Evolutionary conservation across 1,139 yeast species (phyloP), one percentile per base, ranked within the genome.

Genomic region (Scheffersomyces titani): DNA sequence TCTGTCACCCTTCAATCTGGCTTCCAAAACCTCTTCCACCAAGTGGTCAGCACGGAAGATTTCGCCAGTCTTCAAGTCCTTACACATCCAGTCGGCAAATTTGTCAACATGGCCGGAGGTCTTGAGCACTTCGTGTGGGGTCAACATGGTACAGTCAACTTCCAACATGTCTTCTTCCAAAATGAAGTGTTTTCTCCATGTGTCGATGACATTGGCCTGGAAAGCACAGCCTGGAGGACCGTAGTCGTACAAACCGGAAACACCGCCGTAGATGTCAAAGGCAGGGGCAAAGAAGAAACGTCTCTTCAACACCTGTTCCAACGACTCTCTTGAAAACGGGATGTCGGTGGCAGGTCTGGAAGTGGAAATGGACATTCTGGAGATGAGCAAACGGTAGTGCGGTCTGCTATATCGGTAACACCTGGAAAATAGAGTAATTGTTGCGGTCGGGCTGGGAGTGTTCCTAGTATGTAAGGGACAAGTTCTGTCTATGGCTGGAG

Each of bases 171-270:
- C 98, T 78, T 96, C 99, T 75, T 96, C 98, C 63, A 96, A 82
- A 62, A 96, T 88, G 73, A 96, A 96, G 77, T 96, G 99, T 76
- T 93, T 94, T 81, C 98, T 89, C 99, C 99, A 96, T 52, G 87
- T 84, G 70, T 96, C 99, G 61, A 96, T 80, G 62, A 96, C 84
- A 74, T 94, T 94, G 68, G 98, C 97, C 80, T 94, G 98, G 75
- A 96, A 86, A 16, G 99, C 96, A 80, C 98, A 93, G 60, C 99
- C 99, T 73, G 99, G 98, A 61, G 99, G 99, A 77, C 99, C 99
- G 71, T 92, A 96, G 74, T 96, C 99, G 74, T 92, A 96, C 59
- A 96, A 83, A 64, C 99, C 99, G 55, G 98, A 91, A 53, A 96
- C 98, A 73, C 99, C 99, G 64, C 99, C 99, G 72, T 96, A 96